Base-by-base conservation (phyloP, 345 rosid genomes). In the Gossypium herbaceum region DNA sequence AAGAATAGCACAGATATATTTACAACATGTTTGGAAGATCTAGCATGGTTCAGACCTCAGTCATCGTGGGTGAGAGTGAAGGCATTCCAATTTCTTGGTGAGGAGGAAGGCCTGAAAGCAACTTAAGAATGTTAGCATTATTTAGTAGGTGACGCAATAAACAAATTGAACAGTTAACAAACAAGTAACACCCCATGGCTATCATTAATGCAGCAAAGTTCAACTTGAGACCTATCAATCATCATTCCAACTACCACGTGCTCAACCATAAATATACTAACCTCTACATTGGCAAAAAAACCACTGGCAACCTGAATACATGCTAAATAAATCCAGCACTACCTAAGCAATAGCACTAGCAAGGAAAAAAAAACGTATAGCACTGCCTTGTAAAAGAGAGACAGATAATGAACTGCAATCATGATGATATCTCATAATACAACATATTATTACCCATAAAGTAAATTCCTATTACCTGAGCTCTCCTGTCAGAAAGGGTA, bases 11-110 rank as follows among this genome's bases (percentile, higher is more conserved):
- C 11, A 41, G 61, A 13, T 9, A 70, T 55, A 22, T 56, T 19
- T 41, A 73, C 57, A 72, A 12, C 34, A 66, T 22, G 50, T 61
- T 48, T 29, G 63, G 25, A 55, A 80, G 50, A 61, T 64, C 54
- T 17, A 69, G 12, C 75, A 70, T 52, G 61, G 57, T 70, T 39
- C 87, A 71, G 85, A 79, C 99, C 98, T 95, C 99, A 7, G 92
- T 88, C 97, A 93, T 95, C 55, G 99, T 95, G 70, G 99, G 99
- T 10, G 99, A 95, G 74, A 95, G 97, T 63, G 99, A 95, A 79
- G 99, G 99, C 99, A 96, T 96, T 80, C 99, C 99, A 47, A 96
- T 90, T 80, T 91, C 97, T 77, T 96, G 98, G 78, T 93, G 94
- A 66, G 94, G 87, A 72, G 99, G 98, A 73, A 95, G 86, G 81